A percentile compares a stretch with the other conserved stretches of the same genome.
Evolutionary conservation across 331 rosid species (phyloP).

Genomic region (Cydonia oblonga): DNA sequence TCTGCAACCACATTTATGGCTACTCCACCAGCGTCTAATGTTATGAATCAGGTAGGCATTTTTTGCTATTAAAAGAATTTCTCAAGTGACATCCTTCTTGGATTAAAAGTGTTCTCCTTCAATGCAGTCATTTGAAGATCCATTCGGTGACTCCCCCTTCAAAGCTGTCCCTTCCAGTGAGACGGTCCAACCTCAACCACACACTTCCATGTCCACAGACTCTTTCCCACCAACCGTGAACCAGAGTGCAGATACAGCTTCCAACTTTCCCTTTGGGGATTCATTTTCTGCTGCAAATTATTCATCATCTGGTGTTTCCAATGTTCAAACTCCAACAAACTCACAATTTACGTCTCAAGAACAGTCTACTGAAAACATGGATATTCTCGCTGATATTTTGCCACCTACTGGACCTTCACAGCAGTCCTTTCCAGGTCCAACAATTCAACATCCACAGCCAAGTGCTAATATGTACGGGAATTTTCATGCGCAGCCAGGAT

Average conservation of each 20-base stretch:
- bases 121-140: slow-evolving; percentile 68
- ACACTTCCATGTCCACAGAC: slow-evolving; percentile 16
- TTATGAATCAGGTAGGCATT: slow-evolving; percentile 38
- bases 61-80: neutral
- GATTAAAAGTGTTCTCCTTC: slow-evolving; percentile 6
- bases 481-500: slow-evolving; percentile 41
- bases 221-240: slow-evolving; percentile 7
- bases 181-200: slow-evolving; percentile 36
- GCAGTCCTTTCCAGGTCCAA: slow-evolving; percentile 24
- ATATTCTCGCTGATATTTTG: slow-evolving; percentile 82
- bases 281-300: slow-evolving; percentile 55
- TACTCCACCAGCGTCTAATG: slow-evolving; percentile 24
- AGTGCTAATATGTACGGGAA: slow-evolving; percentile 37
- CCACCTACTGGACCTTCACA: slow-evolving; percentile 75
- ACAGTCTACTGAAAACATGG: slow-evolving; percentile 33
- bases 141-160: slow-evolving; percentile 91
- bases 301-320: slow-evolving; percentile 30
- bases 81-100: neutral
- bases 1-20: slow-evolving; percentile 24
- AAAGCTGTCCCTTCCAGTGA: slow-evolving; percentile 53
- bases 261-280: slow-evolving; percentile 52
- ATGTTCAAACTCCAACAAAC: slow-evolving; percentile 33
- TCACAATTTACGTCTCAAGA: slow-evolving; percentile 46
- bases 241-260: slow-evolving; percentile 32
- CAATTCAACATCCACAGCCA: slow-evolving; percentile 36